A percentile compares a stretch with the other conserved stretches of the same genome.
These are phyloP conservation scores for Deinandra increscens DNA, from an alignment of 129 eudicot genomes.

Conservation along the genomic window DNA sequence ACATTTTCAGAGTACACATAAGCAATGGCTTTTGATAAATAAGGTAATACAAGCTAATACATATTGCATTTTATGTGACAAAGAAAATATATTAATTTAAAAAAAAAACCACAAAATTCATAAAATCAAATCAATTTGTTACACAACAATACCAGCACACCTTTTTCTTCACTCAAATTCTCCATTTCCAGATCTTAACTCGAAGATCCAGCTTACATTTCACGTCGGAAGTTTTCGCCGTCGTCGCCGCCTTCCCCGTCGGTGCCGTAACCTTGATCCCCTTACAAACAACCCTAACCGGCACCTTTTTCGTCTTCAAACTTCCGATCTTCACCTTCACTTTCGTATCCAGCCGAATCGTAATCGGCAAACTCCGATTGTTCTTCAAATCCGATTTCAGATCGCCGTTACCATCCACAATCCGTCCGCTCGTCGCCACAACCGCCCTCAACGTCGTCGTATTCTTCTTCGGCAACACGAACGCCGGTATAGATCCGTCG, in stretches of 20 bases:
- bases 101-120: slow-evolving; percentile 8
- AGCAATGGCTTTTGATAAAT: too few species aligned
- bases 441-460: slow-evolving; percentile 44
- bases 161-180: slow-evolving; percentile 21
- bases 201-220: slow-evolving; percentile 66
- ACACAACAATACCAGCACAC: slow-evolving; percentile 17
- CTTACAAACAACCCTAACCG: slow-evolving; percentile 52
- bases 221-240: slow-evolving; percentile 37
- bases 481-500: slow-evolving; percentile 49
- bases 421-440: slow-evolving; percentile 26
- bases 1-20: too few species aligned
- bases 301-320: slow-evolving; percentile 50
- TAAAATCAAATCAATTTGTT: neutral
- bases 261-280: slow-evolving; percentile 44
- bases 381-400: slow-evolving; percentile 47
- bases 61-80: neutral
- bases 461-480: slow-evolving; percentile 42
- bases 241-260: slow-evolving; percentile 41
- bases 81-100: neutral
- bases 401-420: slow-evolving; percentile 31
- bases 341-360: slow-evolving; percentile 53
- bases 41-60: neutral
- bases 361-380: slow-evolving; percentile 41
- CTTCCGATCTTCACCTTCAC: slow-evolving; percentile 56
- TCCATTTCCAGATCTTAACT: slow-evolving; percentile 68